These are phyloP conservation scores for Rubia peregrina DNA, from an alignment of 305 asterid genomes.

Conservation along the genomic window DNA sequence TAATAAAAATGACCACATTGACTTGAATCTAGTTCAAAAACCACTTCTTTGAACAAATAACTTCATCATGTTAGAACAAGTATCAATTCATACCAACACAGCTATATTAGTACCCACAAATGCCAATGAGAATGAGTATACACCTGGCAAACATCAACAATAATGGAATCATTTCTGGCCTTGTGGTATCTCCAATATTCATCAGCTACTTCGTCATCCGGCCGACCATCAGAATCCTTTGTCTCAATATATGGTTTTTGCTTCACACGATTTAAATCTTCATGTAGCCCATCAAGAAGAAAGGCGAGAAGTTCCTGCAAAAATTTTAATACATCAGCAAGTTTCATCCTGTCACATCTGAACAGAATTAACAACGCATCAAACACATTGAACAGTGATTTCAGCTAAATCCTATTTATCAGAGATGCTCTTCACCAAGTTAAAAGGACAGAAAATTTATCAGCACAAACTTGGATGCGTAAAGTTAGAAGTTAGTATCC, in stretches of 20 bases:
- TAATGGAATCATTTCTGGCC: conserved; percentile 84
- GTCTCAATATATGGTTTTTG: conserved; percentile 84
- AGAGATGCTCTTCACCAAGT: not conserved
- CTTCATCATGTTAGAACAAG: not conserved
- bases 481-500: not conserved
- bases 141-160: conserved; percentile 94
- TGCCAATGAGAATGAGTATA: conserved; percentile 6
- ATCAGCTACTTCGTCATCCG: conserved; percentile 85
- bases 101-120: not conserved
- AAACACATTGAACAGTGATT: not conserved
- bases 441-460: not conserved
- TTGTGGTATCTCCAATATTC: conserved; percentile 94
- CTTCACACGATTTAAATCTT: conserved; percentile 90
- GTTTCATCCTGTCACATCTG: not conserved
- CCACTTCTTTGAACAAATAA: not conserved
- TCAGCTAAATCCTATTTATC: not conserved
- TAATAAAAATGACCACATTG: no score
- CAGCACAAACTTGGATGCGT: not conserved
- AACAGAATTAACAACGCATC: not conserved
- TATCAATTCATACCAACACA: not conserved
- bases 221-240: conserved; percentile 69
- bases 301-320: conserved; percentile 91
- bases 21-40: not conserved
- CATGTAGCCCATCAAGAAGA: conserved; percentile 93
- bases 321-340: not conserved